Evolutionary conservation across 1,284 basidiomycete species (phyloP).

Genomic region (Stygiomarasmius scandens): DNA sequence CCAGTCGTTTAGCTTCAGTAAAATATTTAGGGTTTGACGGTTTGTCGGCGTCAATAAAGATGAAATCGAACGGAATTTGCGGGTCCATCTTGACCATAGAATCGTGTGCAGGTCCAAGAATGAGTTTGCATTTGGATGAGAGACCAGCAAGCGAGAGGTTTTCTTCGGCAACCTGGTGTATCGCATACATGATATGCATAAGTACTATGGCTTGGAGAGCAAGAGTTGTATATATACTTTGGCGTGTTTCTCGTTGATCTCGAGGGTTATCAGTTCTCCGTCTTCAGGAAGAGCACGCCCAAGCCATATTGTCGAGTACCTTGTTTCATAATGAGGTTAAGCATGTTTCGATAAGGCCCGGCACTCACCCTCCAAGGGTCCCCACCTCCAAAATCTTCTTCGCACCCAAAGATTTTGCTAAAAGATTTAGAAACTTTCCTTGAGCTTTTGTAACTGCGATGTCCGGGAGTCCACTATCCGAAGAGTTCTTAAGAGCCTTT

Average conservation of each 20-base stretch:
- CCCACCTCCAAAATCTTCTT: conserved; percentile 63
- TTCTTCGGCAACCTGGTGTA: conserved; percentile 51
- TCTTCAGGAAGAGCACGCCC: conserved; percentile 56
- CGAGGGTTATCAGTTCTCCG: conserved; percentile 53
- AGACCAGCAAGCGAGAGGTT: conserved; percentile 56
- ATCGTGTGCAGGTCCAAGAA: conserved; percentile 53
- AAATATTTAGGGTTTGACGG: conserved; percentile 50
- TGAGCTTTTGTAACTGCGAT: conserved; percentile 59
- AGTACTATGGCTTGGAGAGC: no score
- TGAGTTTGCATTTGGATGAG: conserved; percentile 45
- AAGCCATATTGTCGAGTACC: conserved; percentile 65
- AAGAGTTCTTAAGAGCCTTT: conserved; percentile 42
- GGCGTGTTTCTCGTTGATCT: conserved; percentile 51
- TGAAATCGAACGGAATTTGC: conserved; percentile 53
- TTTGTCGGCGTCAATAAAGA: conserved; percentile 69
- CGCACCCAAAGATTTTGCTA: conserved; percentile 49
- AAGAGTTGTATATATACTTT: conserved; percentile 35
- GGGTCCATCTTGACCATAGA: conserved; percentile 44
- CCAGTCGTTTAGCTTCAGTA: conserved; percentile 56
- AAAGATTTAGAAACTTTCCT: conserved; percentile 57
- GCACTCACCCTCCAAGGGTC: conserved; percentile 59
- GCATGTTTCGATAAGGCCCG: background rate
- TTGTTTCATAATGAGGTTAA: conserved; percentile 23
- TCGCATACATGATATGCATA: no score
- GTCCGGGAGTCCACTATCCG: conserved; percentile 35